These are phyloP conservation scores for Quillaja saponaria DNA, from an alignment of 306 rosid species.

Conservation along the genomic window DNA sequence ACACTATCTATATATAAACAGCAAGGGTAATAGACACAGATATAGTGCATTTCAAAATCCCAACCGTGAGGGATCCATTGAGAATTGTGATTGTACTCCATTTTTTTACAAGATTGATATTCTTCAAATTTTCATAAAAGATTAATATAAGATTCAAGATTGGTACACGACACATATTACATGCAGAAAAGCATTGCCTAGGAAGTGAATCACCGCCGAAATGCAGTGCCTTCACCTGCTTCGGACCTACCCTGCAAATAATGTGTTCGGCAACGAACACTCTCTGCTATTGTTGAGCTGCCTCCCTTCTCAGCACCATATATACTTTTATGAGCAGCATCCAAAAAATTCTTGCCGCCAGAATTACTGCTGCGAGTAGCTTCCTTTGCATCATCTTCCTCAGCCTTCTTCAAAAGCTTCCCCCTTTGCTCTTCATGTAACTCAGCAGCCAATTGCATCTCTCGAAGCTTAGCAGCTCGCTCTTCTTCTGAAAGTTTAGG, in stretches of 20 bases:
- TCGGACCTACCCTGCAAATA: slow-evolving; percentile 75
- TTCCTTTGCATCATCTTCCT: slow-evolving; percentile 70
- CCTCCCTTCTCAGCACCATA: slow-evolving; percentile 90
- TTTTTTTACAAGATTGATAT: slow-evolving; percentile 8
- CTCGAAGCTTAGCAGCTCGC: slow-evolving; percentile 75
- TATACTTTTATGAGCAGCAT: slow-evolving; percentile 71
- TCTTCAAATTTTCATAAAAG: slow-evolving; percentile 2
- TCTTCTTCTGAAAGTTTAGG: slow-evolving; percentile 84
- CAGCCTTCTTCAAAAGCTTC: slow-evolving; percentile 89
- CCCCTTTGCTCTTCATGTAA: slow-evolving; percentile 91
- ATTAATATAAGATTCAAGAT: neutral
- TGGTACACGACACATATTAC: slow-evolving; percentile 13
- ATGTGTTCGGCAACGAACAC: slow-evolving; percentile 90
- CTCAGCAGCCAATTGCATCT: slow-evolving; percentile 95
- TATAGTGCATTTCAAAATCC: neutral
- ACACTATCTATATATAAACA: too few relatives aligned
- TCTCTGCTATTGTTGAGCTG: slow-evolving; percentile 85
- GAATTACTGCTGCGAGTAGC: slow-evolving; percentile 39
- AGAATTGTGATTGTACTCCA: neutral
- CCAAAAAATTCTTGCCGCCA: slow-evolving; percentile 72
- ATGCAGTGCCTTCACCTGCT: slow-evolving; percentile 63
- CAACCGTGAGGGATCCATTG: neutral
- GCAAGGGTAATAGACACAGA: too few relatives aligned
- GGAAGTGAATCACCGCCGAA: slow-evolving; percentile 54
- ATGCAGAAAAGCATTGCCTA: neutral